These are phyloP conservation scores for Climacium dendroides DNA, from an alignment of 225 moss, liverwort and hornwort genomes.

Conservation along the genomic window DNA sequence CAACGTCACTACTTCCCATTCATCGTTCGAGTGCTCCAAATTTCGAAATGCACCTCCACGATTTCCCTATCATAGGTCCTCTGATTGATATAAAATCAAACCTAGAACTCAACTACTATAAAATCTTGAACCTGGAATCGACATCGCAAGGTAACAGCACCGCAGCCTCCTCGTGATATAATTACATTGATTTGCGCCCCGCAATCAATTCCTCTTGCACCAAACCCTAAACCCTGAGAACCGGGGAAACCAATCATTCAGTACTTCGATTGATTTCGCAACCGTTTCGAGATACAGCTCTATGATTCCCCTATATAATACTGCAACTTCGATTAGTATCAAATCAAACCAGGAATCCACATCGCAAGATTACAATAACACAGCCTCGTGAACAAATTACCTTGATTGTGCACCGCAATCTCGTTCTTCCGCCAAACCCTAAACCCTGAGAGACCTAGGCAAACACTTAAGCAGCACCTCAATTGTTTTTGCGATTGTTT, in stretches of 20 bases:
- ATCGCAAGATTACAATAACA: background rate
- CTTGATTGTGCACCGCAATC: background rate
- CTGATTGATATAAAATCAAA: background rate
- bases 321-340: background rate
- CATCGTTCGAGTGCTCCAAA: background rate
- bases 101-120: background rate
- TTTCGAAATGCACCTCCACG: background rate
- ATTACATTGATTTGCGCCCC: background rate
- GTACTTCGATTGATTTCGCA: background rate
- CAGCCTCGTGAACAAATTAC: background rate
- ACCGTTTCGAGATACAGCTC: background rate
- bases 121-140: background rate
- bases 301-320: background rate
- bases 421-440: background rate
- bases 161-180: background rate
- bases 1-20: background rate
- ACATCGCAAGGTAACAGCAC: background rate
- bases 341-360: background rate
- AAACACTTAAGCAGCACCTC: background rate
- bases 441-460: background rate
- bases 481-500: background rate
- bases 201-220: background rate
- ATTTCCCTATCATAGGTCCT: background rate
- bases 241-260: background rate
- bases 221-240: background rate